Conservation (phyloP, 805 yeast genomes). For the Candida takata region DNA sequence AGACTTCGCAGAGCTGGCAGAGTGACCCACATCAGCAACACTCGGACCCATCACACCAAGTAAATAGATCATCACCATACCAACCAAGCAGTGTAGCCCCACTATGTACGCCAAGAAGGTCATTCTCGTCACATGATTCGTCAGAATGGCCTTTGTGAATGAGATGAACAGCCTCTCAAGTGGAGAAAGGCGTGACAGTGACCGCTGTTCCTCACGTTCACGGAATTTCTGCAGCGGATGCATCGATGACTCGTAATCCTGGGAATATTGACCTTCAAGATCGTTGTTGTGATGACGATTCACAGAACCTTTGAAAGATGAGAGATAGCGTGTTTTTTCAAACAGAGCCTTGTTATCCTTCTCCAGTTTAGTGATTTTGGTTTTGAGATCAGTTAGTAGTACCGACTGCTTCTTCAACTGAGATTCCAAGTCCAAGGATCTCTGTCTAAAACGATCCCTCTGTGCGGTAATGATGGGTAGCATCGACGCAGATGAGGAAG, state of each 20-base stretch:
- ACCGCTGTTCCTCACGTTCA: conserved; percentile 67
- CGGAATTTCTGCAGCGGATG: conserved; percentile 84
- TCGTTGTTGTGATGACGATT: conserved; percentile 10
- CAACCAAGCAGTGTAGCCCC: conserved; percentile 67
- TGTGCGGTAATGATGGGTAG: conserved; percentile 89
- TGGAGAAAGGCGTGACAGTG: conserved; percentile 64
- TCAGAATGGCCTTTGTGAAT: conserved; percentile 66
- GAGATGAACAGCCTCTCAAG: conserved; percentile 71
- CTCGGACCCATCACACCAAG: conserved; percentile 38
- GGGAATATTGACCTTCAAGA: conserved; percentile 48
- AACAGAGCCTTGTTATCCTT: conserved; percentile 72
- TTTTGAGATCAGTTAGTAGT: conserved; percentile 50
- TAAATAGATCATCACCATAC: conserved; percentile 53
- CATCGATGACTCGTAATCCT: conserved; percentile 65
- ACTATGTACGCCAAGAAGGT: conserved; percentile 67
- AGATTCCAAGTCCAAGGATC: conserved; percentile 78
- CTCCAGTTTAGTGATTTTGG: conserved; percentile 58
- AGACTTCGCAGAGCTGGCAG: too few species aligned
- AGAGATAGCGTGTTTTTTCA: conserved; percentile 66
- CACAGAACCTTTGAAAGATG: conserved; percentile 35
- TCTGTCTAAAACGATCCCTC: conserved; percentile 84
- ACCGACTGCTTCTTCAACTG: conserved; percentile 56
- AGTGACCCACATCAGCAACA: conserved; percentile 36
- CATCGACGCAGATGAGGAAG: conserved; percentile 39
- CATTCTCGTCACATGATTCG: conserved; percentile 66